These are phyloP conservation scores for Tremella yokohamensis DNA, from an alignment of 768 basidiomycete genomes.

Conservation along the genomic window DNA sequence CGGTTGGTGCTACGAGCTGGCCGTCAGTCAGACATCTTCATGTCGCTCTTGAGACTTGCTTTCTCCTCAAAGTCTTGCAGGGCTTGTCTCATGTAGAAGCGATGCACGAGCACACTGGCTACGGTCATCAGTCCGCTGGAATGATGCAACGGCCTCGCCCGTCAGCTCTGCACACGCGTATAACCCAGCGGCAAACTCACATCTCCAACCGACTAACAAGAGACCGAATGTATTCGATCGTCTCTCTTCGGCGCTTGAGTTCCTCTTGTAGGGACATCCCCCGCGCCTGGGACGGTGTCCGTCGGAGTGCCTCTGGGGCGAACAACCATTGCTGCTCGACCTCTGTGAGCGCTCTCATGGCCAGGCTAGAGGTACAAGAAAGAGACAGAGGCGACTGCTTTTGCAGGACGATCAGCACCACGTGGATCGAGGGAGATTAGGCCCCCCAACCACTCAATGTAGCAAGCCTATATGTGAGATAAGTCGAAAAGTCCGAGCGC, in stretches of 20 bases:
- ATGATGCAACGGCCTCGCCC: conserved; percentile 4
- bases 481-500: neutral
- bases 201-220: conserved; percentile 19
- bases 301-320: conserved; percentile 20
- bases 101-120: conserved; percentile 42
- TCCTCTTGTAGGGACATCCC: conserved; percentile 27
- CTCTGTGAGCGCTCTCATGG: conserved; percentile 24
- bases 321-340: conserved; percentile 48
- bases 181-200: conserved; percentile 10
- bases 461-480: conserved; percentile 6
- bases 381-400: too few relatives aligned
- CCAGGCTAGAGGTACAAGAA: too few relatives aligned
- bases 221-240: conserved; percentile 32
- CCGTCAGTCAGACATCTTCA: neutral
- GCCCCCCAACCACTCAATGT: too few relatives aligned
- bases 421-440: too few relatives aligned
- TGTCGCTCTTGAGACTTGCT: conserved; percentile 12
- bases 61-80: conserved; percentile 29
- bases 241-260: conserved; percentile 26
- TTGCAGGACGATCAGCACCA: too few relatives aligned
- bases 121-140: conserved; percentile 28
- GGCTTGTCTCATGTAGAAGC: conserved; percentile 49
- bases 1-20: conserved; percentile 40
- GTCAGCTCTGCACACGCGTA: neutral
- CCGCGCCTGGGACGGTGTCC: conserved; percentile 34